Evolutionary conservation across 225 moss, liverwort and hornwort genomes (phyloP), one percentile per base, ranked within the genome.

Genomic region (Straminergon stramineum): DNA sequence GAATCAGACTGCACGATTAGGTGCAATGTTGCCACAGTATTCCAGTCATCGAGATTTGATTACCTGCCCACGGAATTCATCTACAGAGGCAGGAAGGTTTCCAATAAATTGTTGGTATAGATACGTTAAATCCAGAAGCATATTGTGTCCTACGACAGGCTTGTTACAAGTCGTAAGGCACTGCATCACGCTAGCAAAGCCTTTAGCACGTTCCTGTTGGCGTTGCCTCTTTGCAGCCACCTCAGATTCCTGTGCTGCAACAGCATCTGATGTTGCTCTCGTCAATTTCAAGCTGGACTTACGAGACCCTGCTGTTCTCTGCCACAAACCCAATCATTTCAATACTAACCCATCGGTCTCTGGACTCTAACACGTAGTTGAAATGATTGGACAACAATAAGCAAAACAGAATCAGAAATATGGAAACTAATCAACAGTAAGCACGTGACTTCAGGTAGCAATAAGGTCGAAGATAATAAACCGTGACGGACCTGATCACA

Each of bases 201-300:
- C 95, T 86, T 89, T 90, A 51, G 92, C 91, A 85, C 88, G 91
- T 84, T 94, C 94, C 88, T 85, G 81, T 79, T 88, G 88, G 92
- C 80, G 86, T 87, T 94, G 94, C 86, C 94, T 95, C 88, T 95
- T 94, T 85, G 92, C 91, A 79, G 92, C 94, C 84, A 95, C 91
- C 87, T 93, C 94, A 35, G 91, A 90, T 84, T 95, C 93, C 85
- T 94, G 92, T 34, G 92, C 92, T 67, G 91, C 94, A 79, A 95
- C 91, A 39, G 67, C 91, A 85, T 92, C 93, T 79, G 93, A 88
- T 56, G 95, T 91, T 79, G 94, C 95, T 92, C 92, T 94, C 67
- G 95, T 94, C 87, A 95, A 90, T 90, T 94, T 95, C 94, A 95
- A 92, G 87, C 94, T 94, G 81, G 92, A 90, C 86, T 91, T 93